Evolutionary conservation across 2,329 filamentous ascomycete species (phyloP).

Genomic region (Fonsecaea pedrosoi): DNA sequence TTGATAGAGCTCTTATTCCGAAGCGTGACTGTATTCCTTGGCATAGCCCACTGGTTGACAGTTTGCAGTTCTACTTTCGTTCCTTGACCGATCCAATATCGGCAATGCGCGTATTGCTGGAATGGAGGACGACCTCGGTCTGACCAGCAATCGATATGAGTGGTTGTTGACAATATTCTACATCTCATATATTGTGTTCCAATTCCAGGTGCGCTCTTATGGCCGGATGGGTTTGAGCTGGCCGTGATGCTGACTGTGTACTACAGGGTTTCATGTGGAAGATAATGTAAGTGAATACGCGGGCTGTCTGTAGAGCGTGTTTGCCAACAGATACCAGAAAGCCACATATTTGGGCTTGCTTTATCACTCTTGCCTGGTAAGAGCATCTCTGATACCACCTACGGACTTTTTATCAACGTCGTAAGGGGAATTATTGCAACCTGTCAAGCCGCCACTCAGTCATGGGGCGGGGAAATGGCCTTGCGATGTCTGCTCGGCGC

Average conservation of each 20-base stretch:
- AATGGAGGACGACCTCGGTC: slow-evolving; percentile 14
- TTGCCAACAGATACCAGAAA: slow-evolving; percentile 48
- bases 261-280: slow-evolving; percentile 56
- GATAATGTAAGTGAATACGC: slow-evolving; percentile 43
- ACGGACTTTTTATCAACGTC: slow-evolving; percentile 27
- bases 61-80: slow-evolving; percentile 3
- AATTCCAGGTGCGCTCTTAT: background rate
- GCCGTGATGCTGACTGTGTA: background rate
- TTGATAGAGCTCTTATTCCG: background rate
- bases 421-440: slow-evolving; percentile 8
- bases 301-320: slow-evolving; percentile 46
- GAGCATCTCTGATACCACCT: slow-evolving; percentile 6
- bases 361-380: slow-evolving; percentile 33
- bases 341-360: slow-evolving; percentile 25
- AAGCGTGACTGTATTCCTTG: background rate
- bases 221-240: background rate
- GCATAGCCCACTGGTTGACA: background rate
- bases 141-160: slow-evolving; percentile 5
- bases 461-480: slow-evolving; percentile 18
- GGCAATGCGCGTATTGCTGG: slow-evolving; percentile 17
- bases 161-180: slow-evolving; percentile 18
- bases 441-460: slow-evolving; percentile 1
- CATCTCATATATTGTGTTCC: slow-evolving; percentile 13
- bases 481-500: slow-evolving; percentile 48
- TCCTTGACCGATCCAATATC: slow-evolving; percentile 11